Base-by-base conservation (phyloP, 2,329 filamentous ascomycete genomes). In the Fusarium compactum region DNA sequence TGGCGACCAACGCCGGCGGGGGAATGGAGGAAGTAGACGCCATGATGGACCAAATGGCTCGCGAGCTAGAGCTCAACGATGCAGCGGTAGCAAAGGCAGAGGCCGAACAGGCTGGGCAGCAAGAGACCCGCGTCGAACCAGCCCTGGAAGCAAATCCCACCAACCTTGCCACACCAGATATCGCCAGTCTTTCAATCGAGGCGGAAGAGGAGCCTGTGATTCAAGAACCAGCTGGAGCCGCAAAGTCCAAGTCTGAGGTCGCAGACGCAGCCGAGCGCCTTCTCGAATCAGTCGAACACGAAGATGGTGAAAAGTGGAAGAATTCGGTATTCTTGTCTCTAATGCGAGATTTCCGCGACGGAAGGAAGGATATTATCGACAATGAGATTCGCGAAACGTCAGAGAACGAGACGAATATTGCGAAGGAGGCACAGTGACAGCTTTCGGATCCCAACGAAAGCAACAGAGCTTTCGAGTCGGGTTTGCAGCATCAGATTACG, bases 311-410 rank as follows among this genome's bases (percentile, higher is more conserved):
- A 11, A 84, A 84, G 67, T 84, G 82, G 82, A 82, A 82, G 67
- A 82, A 84, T 46, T 84, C 82, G 0, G 75, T 78, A n/a, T 84
- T 84, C 44, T 74, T 84, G 10, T 79, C 80, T 0, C 76, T 84
- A 6, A 84, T 84, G 82, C 79, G 81, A 20, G 82, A 84, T 58
- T 83, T 84, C 47, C 77, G 81, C 11, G 82, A 84, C 50, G 82
- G 82, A 3, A 79, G 74, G 24, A 84, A 84, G 67, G 82, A 83
- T 22, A 82, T 84, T 50, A 71, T 83, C 15, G 78, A 82, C 45
- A 79, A 83, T 32, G 77, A 83, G 71, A 81, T 84, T 27, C 76
- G 76, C 8, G 77, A 79, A 44, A 80, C 74, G 2, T 67, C 71
- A 1, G 73, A 65, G 7, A 62, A 52, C n/a, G 71, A 55, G 20